Conservation (phyloP, 2,329 filamentous ascomycete genomes). For the Exophiala xenobiotica region DNA sequence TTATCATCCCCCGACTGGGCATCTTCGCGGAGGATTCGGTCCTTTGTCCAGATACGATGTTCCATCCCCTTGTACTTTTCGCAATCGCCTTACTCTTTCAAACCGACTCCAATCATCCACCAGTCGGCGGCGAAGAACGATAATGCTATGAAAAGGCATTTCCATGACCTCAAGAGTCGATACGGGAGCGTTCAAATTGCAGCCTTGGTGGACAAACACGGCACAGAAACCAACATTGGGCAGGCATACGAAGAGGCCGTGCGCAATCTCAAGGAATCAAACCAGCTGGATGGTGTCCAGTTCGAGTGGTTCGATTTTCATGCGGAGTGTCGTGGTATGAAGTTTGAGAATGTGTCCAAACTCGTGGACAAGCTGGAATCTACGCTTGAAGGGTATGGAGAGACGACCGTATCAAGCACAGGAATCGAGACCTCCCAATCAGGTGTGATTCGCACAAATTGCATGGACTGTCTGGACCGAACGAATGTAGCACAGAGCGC, state of each 20-base stretch:
- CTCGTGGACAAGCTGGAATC: slow-evolving; percentile 69
- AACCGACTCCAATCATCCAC: slow-evolving; percentile 77
- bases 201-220: slow-evolving; percentile 85
- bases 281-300: slow-evolving; percentile 56
- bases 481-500: slow-evolving; percentile 96
- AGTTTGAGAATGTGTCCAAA: slow-evolving; percentile 88
- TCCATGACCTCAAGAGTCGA: slow-evolving; percentile 63
- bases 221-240: slow-evolving; percentile 76
- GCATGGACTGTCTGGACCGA: slow-evolving; percentile 96
- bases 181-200: slow-evolving; percentile 79
- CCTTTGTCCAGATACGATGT: slow-evolving; percentile 82
- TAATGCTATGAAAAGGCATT: slow-evolving; percentile 75
- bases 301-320: slow-evolving; percentile 99
- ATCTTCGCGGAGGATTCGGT: slow-evolving; percentile 63
- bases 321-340: slow-evolving; percentile 88
- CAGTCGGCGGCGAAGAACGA: slow-evolving; percentile 79
- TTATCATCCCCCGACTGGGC: slow-evolving; percentile 71
- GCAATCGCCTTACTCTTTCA: slow-evolving; percentile 89
- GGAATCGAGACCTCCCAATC: slow-evolving; percentile 55
- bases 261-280: slow-evolving; percentile 63
- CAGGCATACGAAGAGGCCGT: slow-evolving; percentile 71
- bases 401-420: slow-evolving; percentile 60
- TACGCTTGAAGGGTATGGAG: slow-evolving; percentile 69
- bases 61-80: slow-evolving; percentile 96
- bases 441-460: slow-evolving; percentile 89